Evolutionary conservation across 1,139 yeast genomes (phyloP), one percentile per base, ranked within the genome.

Genomic region (Suhomyces bribrorum): DNA sequence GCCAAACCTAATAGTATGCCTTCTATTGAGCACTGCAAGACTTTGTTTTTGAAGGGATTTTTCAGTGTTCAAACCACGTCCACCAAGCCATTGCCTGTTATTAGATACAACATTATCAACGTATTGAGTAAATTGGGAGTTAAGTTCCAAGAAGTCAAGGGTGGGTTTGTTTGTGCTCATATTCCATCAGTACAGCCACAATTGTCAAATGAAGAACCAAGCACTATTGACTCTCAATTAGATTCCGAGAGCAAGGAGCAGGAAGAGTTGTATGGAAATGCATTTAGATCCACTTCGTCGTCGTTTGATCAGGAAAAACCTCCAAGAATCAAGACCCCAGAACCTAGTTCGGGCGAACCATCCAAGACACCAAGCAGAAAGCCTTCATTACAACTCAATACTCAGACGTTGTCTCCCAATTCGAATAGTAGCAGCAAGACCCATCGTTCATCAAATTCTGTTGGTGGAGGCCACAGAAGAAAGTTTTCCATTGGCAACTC

Each of bases 61-160:
- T 92, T 92, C 66, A 83, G 94, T 46, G 97, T 90, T 31, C 97
- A 89, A 63, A 86, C 96, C 1, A 92, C 98, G 0, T 88, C 97
- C 2, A 87, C 96, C 5, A 89, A 89, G 53, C 90, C 96, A 15
- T 72, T 92, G 41, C 92, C 95, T 7, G 87, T 86, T 45, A 90
- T 92, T 42, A 80, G 97, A 43, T 81, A 86, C 53, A 90, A 86
- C 56, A 82, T 92, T 34, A 86, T 92, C 24, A 77, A 81, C 23
- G 94, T 86, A 1, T 74, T 92, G 58, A 81, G 81, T 25, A 80
- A 80, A 47, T 69, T 88, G 54, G 90, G 89, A 15, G 94, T 92
- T 32, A 80, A 81, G 48, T 90, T 78, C 58, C 86, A 83, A 47
- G 98, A 92, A 62, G 95, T 92, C 16, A 85, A 85, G 54, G 97